These are phyloP conservation scores for Trichoderma parareesei DNA, from an alignment of 495 filamentous ascomycete genomes.

Conservation along the genomic window DNA sequence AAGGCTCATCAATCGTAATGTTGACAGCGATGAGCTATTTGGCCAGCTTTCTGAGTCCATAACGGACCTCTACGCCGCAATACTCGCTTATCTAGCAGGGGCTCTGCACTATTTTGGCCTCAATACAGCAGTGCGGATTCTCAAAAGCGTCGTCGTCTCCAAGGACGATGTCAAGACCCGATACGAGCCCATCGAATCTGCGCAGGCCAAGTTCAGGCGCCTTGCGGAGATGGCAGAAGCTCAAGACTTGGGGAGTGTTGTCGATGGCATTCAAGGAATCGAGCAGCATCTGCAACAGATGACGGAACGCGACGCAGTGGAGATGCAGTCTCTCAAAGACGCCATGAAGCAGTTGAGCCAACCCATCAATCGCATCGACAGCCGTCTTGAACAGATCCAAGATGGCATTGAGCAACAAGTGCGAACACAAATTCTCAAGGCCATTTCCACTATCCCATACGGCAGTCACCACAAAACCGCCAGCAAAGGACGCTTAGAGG, in stretches of 20 bases:
- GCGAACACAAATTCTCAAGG: slow-evolving; percentile 5
- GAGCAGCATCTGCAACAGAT: neutral
- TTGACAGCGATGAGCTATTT: neutral
- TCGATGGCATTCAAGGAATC: slow-evolving; percentile 2
- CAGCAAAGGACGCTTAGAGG: slow-evolving; percentile 5
- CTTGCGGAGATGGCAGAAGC: neutral
- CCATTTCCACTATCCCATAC: slow-evolving; percentile 9
- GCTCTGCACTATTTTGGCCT: neutral
- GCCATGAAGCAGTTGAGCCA: neutral
- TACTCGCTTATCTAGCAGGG: neutral
- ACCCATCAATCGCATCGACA: slow-evolving; percentile 3
- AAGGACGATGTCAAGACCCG: neutral
- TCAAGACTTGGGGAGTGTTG: neutral
- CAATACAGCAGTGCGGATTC: neutral
- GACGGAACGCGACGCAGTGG: neutral
- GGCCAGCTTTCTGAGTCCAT: neutral
- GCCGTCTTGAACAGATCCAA: slow-evolving; percentile 6
- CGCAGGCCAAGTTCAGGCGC: slow-evolving; percentile 1
- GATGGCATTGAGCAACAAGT: slow-evolving; percentile 3
- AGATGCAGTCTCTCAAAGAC: neutral
- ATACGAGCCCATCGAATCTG: slow-evolving; percentile 1
- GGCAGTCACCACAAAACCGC: slow-evolving; percentile 5
- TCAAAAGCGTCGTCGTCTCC: slow-evolving; percentile 2
- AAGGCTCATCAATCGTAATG: neutral
- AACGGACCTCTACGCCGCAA: slow-evolving; percentile 7